Evolutionary conservation across 148 eudicot genomes (phyloP).

Genomic region (Cornus kousa): DNA sequence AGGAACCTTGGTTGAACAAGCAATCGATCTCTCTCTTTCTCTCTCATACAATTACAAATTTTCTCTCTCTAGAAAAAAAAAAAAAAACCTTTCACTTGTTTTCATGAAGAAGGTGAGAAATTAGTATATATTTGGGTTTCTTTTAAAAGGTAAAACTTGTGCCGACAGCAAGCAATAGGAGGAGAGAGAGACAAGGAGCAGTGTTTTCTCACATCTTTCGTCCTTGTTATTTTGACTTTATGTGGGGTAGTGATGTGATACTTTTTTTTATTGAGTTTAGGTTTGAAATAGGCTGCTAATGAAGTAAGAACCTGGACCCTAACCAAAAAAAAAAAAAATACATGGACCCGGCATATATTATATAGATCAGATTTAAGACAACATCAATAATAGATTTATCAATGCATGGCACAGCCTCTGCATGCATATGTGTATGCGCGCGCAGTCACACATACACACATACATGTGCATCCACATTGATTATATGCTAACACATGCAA

Average conservation of each 20-base stretch:
- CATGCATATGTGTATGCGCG: not conserved
- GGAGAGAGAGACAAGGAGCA: not conserved
- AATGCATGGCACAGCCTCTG: not conserved
- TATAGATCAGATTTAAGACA: not conserved
- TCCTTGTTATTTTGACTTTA: conserved; percentile 16
- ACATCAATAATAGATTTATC: not conserved
- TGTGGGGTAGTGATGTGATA: conserved; percentile 19
- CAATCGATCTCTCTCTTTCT: conserved; percentile 26
- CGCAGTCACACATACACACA: too few relatives aligned
- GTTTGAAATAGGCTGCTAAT: conserved; percentile 24
- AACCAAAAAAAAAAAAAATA: not conserved
- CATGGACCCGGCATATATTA: not conserved
- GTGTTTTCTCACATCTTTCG: not conserved
- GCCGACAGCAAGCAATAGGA: conserved; percentile 22
- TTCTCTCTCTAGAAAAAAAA: conserved; percentile 5
- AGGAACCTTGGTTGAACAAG: conserved; percentile 42
- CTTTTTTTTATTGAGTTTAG: conserved; percentile 6
- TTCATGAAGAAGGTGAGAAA: conserved; percentile 18
- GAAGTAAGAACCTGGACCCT: not conserved
- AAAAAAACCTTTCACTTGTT: conserved; percentile 24
- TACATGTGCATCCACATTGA: too few relatives aligned
- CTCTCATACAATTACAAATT: not conserved
- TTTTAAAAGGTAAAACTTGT: conserved; percentile 17
- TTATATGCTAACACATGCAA: too few relatives aligned
- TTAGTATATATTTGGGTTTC: not conserved